A percentile compares a stretch with the other conserved stretches of the same genome.
These are phyloP conservation scores for Nicotiana benthamiana DNA, from an alignment of 257 asterid species.

Conservation along the genomic window DNA sequence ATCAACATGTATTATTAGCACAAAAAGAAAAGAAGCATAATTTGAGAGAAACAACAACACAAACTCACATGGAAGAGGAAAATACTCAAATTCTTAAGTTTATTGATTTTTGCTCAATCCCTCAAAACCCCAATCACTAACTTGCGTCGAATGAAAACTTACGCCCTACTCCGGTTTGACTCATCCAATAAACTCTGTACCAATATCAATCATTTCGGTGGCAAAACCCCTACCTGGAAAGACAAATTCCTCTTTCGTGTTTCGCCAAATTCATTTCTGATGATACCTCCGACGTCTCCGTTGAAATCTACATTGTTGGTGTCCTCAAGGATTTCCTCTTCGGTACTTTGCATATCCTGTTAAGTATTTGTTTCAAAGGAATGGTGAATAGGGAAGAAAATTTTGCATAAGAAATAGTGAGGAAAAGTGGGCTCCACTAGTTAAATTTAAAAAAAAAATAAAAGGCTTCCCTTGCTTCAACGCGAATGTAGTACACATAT, in stretches of 20 bases:
- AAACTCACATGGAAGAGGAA: constrained; percentile 19
- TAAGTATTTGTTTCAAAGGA: constrained; percentile 39
- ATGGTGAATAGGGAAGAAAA: background rate
- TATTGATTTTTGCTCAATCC: constrained; percentile 84
- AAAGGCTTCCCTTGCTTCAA: no score
- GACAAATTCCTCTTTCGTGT: constrained; percentile 84
- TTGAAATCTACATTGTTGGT: constrained; percentile 74
- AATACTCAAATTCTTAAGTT: constrained; percentile 58
- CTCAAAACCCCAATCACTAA: constrained; percentile 50
- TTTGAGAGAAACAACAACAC: background rate
- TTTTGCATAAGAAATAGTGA: no score
- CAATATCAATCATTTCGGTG: constrained; percentile 48
- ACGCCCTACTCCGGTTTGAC: constrained; percentile 72
- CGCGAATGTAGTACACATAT: no score
- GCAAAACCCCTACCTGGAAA: constrained; percentile 87
- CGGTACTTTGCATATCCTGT: constrained; percentile 71
- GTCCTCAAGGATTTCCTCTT: constrained; percentile 48
- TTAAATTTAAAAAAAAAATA: no score
- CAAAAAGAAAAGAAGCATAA: background rate
- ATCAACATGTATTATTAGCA: background rate
- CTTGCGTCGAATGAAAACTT: constrained; percentile 55
- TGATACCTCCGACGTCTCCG: constrained; percentile 77
- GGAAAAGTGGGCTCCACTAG: no score
- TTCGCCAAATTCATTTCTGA: constrained; percentile 49
- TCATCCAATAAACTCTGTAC: constrained; percentile 69